phyloP scores from a whole-genome alignment of 495 filamentous ascomycete species.

The Lasiosphaeria hispida region DNA sequence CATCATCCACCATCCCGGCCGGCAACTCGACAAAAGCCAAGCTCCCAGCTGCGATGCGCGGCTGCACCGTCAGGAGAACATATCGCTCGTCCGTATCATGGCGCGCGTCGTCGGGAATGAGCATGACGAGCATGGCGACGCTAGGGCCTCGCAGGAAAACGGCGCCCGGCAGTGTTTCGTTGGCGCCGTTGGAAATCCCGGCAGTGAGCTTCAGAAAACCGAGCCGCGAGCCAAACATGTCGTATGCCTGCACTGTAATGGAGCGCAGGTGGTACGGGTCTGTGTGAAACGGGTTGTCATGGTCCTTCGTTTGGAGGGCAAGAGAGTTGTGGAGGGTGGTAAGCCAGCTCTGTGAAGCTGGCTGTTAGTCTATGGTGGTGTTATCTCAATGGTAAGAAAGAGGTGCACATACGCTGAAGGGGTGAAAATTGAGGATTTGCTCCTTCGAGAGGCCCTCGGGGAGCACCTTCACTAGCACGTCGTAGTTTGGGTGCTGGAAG shows the following conservation, averaged over 20 bases:
- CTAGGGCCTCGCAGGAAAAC: conserved; percentile 79
- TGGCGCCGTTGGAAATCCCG: conserved; percentile 58
- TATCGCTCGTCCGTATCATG: conserved; percentile 46
- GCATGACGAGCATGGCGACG: conserved; percentile 78
- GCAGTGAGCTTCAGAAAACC: conserved; percentile 79
- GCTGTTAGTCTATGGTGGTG: background rate
- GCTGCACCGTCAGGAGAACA: conserved; percentile 78
- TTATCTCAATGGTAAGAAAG: background rate
- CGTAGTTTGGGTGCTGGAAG: conserved; percentile 46
- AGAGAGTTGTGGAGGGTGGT: conserved; percentile 64
- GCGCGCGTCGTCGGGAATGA: conserved; percentile 66
- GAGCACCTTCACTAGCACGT: conserved; percentile 51
- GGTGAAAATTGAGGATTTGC: conserved; percentile 65
- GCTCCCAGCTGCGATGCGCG: conserved; percentile 75
- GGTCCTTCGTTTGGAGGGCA: conserved; percentile 51
- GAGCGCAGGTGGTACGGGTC: conserved; percentile 67
- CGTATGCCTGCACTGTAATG: conserved; percentile 71
- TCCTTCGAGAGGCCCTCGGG: conserved; percentile 58
- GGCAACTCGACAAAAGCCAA: conserved; percentile 52
- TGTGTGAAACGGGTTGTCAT: conserved; percentile 66
- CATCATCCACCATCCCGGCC: conserved; percentile 70
- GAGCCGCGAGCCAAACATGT: conserved; percentile 65
- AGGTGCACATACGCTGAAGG: conserved; percentile 54
- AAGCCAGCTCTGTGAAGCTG: conserved; percentile 57
- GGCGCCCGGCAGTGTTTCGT: conserved; percentile 68